Evolutionary conservation across 2,329 filamentous ascomycete genomes (phyloP).

Genomic region (Tolypocladium amazonense): DNA sequence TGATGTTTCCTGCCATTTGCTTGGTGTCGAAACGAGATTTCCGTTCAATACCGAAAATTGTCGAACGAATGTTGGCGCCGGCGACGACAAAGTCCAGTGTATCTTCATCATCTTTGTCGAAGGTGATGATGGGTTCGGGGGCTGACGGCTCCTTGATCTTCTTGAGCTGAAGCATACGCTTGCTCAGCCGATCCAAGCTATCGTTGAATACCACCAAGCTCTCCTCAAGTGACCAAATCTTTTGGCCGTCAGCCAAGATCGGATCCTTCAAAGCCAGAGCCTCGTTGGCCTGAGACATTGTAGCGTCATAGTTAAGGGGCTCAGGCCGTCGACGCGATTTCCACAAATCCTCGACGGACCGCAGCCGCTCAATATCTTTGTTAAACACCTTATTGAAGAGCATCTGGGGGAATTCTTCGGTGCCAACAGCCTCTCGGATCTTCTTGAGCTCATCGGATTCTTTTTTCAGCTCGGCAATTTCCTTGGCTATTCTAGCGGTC

Average conservation of each 20-base stretch:
- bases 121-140: slow-evolving; percentile 59
- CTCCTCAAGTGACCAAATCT: slow-evolving; percentile 70
- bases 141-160: slow-evolving; percentile 32
- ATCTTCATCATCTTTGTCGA: slow-evolving; percentile 95
- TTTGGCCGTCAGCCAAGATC: slow-evolving; percentile 57
- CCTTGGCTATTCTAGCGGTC: slow-evolving; percentile 37
- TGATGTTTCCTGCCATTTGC: slow-evolving; percentile 99
- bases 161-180: slow-evolving; percentile 58
- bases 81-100: slow-evolving; percentile 91
- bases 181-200: slow-evolving; percentile 67
- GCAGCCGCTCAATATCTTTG: slow-evolving; percentile 70
- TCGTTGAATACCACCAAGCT: slow-evolving; percentile 81
- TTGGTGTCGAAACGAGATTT: slow-evolving; percentile 96
- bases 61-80: slow-evolving; percentile 79
- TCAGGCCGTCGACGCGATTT: slow-evolving; percentile 67
- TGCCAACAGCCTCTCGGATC: slow-evolving; percentile 74
- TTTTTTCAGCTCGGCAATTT: slow-evolving; percentile 78
- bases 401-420: slow-evolving; percentile 61
- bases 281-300: slow-evolving; percentile 41
- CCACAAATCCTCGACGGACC: slow-evolving; percentile 95
- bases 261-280: slow-evolving; percentile 42
- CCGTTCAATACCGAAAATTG: slow-evolving; percentile 76
- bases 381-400: slow-evolving; percentile 92
- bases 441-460: slow-evolving; percentile 76
- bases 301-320: slow-evolving; percentile 55